phyloP scores from a whole-genome alignment of 495 filamentous ascomycete genomes.

The Talaromyces adpressus region DNA sequence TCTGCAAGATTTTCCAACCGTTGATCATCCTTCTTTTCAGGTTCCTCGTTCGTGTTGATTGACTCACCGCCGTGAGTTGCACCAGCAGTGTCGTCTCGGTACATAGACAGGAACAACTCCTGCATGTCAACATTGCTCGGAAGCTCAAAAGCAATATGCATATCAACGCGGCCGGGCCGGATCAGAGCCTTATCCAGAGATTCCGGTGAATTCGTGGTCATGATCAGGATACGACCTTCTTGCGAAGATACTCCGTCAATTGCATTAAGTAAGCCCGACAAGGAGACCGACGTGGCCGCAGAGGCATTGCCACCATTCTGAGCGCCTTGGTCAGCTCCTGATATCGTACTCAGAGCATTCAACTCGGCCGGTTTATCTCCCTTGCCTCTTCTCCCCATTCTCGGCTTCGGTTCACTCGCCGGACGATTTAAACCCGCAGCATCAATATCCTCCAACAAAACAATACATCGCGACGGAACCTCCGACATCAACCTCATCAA shows the following conservation, averaged over 20 bases:
- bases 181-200: slow-evolving; percentile 68
- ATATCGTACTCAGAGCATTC: neutral
- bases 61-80: neutral
- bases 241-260: slow-evolving; percentile 79
- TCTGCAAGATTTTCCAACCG: slow-evolving; percentile 28
- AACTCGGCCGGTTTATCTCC: slow-evolving; percentile 9
- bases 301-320: neutral
- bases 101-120: slow-evolving; percentile 62
- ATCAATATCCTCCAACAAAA: slow-evolving; percentile 64
- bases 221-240: slow-evolving; percentile 73
- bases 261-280: slow-evolving; percentile 72
- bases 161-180: slow-evolving; percentile 68
- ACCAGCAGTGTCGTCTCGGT: slow-evolving; percentile 18
- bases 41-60: slow-evolving; percentile 3
- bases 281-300: slow-evolving; percentile 40
- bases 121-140: slow-evolving; percentile 51
- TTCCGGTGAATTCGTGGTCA: slow-evolving; percentile 76
- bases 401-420: slow-evolving; percentile 12
- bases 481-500: slow-evolving; percentile 42
- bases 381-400: slow-evolving; percentile 5
- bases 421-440: slow-evolving; percentile 54
- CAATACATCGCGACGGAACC: slow-evolving; percentile 55
- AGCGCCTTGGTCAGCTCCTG: neutral
- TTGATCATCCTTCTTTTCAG: neutral
- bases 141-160: slow-evolving; percentile 59